Base-by-base conservation (phyloP, 139 green algal species). In the Closterium sp. region DNA sequence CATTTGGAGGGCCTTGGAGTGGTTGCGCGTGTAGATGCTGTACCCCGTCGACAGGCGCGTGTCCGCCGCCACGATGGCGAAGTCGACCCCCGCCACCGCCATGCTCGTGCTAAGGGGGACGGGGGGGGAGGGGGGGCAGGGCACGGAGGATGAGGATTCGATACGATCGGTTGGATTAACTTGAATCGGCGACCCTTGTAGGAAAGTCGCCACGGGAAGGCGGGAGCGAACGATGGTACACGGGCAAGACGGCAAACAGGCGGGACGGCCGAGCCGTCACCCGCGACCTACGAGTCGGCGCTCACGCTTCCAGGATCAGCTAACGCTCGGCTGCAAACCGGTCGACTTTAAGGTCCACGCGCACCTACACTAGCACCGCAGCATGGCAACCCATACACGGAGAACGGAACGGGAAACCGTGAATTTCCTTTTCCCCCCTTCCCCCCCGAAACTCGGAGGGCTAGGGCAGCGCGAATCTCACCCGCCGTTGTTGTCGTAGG, bases 31-130 rank as follows among this genome's bases (percentile, higher is more conserved):
- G 1, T 99, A 92, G 89, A 99, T 99, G 93, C 91, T 97, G 95
- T 97, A 99, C n/a, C 98, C 98, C 0, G 97, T 98, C 0, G 97
- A 98, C 90, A 99, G 95, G 21, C 98, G 96, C 0, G 96, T 99
- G 95, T 96, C 97, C 12, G 94, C 97, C 23, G 98, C 98, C 1
- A 99, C 95, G 25, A 99, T 96, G 94, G 97, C 98, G 95, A 99
- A 99, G 90, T 99, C 97, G 36, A 97, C 94, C 0, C 98, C 98
- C 9, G 98, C 98, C 1, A 99, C 96, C 9, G 98, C 98, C 34
- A 96, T 69, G 2, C 92, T 93, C 33, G 95, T 96, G 32, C 93
- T 94, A 66, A 16, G 33, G 23, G 55, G 55, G 12, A 12, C 16
- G 5, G 55, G 55, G 55, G 55, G 55, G 36, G 36, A 55, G 6